Conservation (phyloP, 73 alveolate species). For the Paramecium primaurelia region DNA sequence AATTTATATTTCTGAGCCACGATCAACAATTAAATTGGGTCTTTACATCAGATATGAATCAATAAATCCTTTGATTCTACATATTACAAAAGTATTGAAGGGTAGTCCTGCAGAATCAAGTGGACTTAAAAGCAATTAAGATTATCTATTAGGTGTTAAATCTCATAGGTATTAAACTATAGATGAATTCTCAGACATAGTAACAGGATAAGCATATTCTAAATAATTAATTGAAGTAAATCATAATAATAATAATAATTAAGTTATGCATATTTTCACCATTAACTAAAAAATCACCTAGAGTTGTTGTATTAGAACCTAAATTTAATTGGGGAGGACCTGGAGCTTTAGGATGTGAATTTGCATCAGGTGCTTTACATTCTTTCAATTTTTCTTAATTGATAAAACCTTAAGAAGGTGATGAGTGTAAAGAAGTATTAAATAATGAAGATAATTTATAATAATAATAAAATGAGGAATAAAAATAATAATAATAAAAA, state of each 20-base stretch:
- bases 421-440: background rate
- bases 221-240: background rate
- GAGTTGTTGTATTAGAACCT: background rate
- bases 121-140: background rate
- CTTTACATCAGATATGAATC: background rate
- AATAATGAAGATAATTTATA: background rate
- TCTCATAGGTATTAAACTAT: background rate
- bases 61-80: background rate
- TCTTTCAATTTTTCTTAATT: background rate
- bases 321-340: conserved; percentile 6
- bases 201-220: background rate
- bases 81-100: background rate
- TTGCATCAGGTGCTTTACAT: conserved; percentile 27
- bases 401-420: background rate
- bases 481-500: background rate
- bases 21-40: background rate
- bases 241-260: background rate
- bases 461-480: background rate
- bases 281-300: background rate
- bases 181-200: background rate
- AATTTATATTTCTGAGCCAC: background rate
- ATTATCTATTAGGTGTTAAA: conserved; percentile 1
- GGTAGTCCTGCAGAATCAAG: conserved; percentile 10
- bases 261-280: background rate
- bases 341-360: conserved; percentile 42